A percentile compares a stretch with the other conserved stretches of the same genome.
Evolutionary conservation across 2,329 filamentous ascomycete genomes (phyloP).

Genomic region (Erysiphe pulchra): DNA sequence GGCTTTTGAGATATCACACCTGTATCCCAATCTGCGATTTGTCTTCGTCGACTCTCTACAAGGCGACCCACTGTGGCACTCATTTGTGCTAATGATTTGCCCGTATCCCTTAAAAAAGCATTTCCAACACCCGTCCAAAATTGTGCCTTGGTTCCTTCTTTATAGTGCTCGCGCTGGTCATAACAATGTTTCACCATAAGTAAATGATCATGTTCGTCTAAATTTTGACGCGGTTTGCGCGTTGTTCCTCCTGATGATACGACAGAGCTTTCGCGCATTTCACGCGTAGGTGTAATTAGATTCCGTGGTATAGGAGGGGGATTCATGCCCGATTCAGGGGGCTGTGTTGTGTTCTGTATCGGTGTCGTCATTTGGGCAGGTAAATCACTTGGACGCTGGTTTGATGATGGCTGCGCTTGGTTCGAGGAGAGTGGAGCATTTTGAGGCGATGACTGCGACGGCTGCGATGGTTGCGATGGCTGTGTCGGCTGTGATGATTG

Average conservation of each 20-base stretch:
- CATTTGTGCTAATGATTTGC: conserved; percentile 13
- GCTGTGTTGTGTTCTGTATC: conserved; percentile 6
- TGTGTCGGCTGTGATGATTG: background rate
- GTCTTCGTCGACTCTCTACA: conserved; percentile 11
- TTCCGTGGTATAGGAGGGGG: conserved; percentile 11
- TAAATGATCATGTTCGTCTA: conserved; percentile 13
- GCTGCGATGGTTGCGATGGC: no score
- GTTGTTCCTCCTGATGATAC: conserved; percentile 8
- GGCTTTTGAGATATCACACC: conserved; percentile 12
- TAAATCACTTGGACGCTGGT: conserved; percentile 2
- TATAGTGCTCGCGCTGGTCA: conserved; percentile 11
- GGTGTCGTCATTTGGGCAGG: conserved; percentile 4
- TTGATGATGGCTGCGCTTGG: conserved; percentile 3
- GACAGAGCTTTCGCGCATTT: conserved; percentile 12
- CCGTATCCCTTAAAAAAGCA: conserved; percentile 11
- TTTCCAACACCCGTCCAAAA: conserved; percentile 12
- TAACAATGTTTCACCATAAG: conserved; percentile 12
- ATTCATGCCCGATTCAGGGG: conserved; percentile 11
- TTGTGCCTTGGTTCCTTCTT: conserved; percentile 13
- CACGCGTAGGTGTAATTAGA: conserved; percentile 11
- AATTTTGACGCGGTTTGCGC: conserved; percentile 13
- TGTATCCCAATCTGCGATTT: conserved; percentile 13
- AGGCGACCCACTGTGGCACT: conserved; percentile 13
- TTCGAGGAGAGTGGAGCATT: background rate
- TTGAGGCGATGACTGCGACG: conserved; percentile 1